These are phyloP conservation scores for Geotrichum candidum DNA, from an alignment of 1,139 yeast genomes.

Conservation along the genomic window DNA sequence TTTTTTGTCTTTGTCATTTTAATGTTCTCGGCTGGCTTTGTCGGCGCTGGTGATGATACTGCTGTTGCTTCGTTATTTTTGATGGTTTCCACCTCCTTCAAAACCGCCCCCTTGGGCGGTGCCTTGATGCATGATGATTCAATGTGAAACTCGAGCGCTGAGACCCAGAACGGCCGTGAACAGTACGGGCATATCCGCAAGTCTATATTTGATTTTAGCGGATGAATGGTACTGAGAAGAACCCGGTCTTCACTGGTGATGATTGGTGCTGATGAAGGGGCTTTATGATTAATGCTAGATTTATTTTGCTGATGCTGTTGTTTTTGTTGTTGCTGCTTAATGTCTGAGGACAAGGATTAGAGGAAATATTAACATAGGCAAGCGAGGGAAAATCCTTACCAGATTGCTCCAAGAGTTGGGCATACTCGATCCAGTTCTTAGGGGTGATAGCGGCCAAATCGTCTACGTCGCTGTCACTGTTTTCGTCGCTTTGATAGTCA, in stretches of 20 bases:
- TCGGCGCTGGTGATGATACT: neutral
- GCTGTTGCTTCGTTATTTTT: neutral
- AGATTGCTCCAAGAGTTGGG: slow-evolving; percentile 11
- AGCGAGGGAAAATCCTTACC: neutral
- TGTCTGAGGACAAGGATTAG: neutral
- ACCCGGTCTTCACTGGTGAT: slow-evolving; percentile 17
- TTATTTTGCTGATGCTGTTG: neutral
- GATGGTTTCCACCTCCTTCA: neutral
- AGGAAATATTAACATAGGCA: neutral
- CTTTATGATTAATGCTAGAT: neutral
- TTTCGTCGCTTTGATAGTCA: neutral
- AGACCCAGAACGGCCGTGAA: slow-evolving; percentile 29
- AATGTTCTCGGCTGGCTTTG: neutral
- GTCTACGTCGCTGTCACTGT: neutral
- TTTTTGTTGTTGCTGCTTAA: neutral
- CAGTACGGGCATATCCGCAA: slow-evolving; percentile 32
- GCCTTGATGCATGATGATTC: slow-evolving; percentile 21
- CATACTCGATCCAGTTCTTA: slow-evolving; percentile 15
- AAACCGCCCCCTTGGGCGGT: neutral
- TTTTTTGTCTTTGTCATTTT: neutral
- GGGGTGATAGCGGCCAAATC: neutral
- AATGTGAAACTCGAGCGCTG: slow-evolving; percentile 26
- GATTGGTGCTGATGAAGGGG: slow-evolving; percentile 15
- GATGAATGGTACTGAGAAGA: slow-evolving; percentile 9
- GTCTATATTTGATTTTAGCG: slow-evolving; percentile 27